phyloP scores from a whole-genome alignment of 2,329 filamentous ascomycete species.

The Aspergillus ruber region DNA sequence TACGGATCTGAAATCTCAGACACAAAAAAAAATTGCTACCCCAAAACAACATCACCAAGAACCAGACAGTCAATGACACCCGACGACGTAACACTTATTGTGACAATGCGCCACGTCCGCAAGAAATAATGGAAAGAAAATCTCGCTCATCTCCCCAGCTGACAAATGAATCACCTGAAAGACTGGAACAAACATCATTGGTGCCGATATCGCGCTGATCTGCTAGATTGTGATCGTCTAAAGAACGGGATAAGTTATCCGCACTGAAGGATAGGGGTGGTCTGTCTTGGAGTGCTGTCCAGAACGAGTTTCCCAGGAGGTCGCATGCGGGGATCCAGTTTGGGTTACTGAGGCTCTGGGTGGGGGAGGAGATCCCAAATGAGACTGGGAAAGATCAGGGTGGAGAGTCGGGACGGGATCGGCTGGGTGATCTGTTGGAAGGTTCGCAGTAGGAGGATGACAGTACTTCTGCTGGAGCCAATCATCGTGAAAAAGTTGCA shows the following conservation, averaged over 20 bases:
- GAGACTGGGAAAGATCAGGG: slow-evolving; percentile 1
- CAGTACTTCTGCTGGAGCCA: no score
- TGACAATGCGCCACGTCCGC: slow-evolving; percentile 23
- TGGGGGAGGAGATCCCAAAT: slow-evolving; percentile 14
- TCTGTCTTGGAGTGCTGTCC: slow-evolving; percentile 26
- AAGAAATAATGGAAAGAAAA: slow-evolving; percentile 25
- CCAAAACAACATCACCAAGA: neutral
- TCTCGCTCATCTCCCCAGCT: slow-evolving; percentile 19
- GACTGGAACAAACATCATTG: slow-evolving; percentile 26
- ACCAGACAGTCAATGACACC: no score
- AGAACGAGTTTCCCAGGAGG: slow-evolving; percentile 21
- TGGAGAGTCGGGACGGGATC: neutral
- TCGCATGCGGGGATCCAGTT: slow-evolving; percentile 27
- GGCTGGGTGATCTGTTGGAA: neutral
- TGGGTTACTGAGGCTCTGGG: slow-evolving; percentile 28
- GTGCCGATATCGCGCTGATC: slow-evolving; percentile 19
- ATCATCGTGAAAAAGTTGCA: no score
- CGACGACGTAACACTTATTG: slow-evolving; percentile 26
- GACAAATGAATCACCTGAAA: slow-evolving; percentile 14
- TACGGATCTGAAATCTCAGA: neutral
- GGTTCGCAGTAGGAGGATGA: no score
- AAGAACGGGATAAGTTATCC: slow-evolving; percentile 21
- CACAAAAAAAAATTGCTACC: slow-evolving; percentile 3
- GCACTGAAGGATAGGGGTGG: slow-evolving; percentile 19
- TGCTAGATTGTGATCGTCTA: slow-evolving; percentile 23